phyloP scores from a whole-genome alignment of 805 yeast species.

The Metschnikowia lachancei region DNA sequence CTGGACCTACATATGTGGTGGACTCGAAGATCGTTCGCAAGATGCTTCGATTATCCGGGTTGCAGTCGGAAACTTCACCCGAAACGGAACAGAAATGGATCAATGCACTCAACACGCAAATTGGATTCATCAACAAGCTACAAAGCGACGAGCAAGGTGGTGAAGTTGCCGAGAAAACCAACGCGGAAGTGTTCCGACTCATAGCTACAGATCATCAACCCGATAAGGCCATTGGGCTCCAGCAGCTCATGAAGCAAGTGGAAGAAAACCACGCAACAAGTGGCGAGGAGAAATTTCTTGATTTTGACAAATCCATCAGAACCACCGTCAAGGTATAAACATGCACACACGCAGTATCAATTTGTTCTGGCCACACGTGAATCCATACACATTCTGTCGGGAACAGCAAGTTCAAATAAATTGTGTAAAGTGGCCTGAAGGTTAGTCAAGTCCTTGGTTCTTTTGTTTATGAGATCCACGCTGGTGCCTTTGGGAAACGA shows the following conservation, averaged over 20 bases:
- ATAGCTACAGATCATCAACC: constrained; percentile 34
- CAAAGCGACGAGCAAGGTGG: constrained; percentile 4
- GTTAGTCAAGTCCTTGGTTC: constrained; percentile 57
- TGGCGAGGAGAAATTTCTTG: constrained; percentile 1
- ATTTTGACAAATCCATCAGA: not conserved
- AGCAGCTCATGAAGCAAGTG: constrained; percentile 13
- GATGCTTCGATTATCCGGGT: constrained; percentile 49
- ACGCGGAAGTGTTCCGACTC: constrained; percentile 30
- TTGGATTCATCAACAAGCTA: constrained; percentile 48
- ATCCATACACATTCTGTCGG: constrained; percentile 81
- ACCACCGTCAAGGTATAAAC: constrained; percentile 6
- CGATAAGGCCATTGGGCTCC: constrained; percentile 24
- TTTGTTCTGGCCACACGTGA: constrained; percentile 49
- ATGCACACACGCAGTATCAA: not conserved
- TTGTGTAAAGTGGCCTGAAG: constrained; percentile 68
- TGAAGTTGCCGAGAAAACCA: constrained; percentile 20
- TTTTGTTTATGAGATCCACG: constrained; percentile 64
- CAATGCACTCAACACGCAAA: constrained; percentile 43
- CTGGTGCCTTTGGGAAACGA: constrained; percentile 73
- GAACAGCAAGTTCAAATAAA: constrained; percentile 64
- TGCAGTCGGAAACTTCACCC: constrained; percentile 30
- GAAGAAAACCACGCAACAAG: constrained; percentile 4
- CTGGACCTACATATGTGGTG: constrained; percentile 17
- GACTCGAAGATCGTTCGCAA: constrained; percentile 24
- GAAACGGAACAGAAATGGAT: constrained; percentile 31